phyloP scores from a whole-genome alignment of 805 yeast species.

The Blastobotrys chiropterorum region DNA sequence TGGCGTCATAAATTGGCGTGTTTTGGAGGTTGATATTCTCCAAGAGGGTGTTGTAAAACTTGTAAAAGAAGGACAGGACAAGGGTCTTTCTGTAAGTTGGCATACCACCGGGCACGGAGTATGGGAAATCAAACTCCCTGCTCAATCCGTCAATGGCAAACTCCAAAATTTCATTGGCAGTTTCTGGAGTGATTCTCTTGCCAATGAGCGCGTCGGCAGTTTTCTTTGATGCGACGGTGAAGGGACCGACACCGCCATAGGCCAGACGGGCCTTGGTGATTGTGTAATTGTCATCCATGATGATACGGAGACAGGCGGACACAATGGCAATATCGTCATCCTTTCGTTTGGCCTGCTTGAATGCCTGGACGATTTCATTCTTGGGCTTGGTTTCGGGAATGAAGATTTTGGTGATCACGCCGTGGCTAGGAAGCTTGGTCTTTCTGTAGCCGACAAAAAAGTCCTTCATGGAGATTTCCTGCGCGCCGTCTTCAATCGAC shows the following conservation, averaged over 20 bases:
- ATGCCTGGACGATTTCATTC: constrained; percentile 36
- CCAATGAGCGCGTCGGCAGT: constrained; percentile 27
- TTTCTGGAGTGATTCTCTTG: constrained; percentile 15
- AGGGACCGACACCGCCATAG: constrained; percentile 46
- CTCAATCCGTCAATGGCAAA: constrained; percentile 26
- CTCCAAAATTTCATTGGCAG: constrained; percentile 27
- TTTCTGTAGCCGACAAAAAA: constrained; percentile 41
- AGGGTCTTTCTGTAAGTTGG: constrained; percentile 41
- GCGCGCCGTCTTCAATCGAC: constrained; percentile 27
- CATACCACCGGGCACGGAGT: constrained; percentile 46
- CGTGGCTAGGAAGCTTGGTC: constrained; percentile 34
- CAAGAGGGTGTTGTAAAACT: constrained; percentile 35
- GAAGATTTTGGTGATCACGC: constrained; percentile 34
- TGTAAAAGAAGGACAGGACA: constrained; percentile 41
- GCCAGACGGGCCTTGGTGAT: constrained; percentile 32
- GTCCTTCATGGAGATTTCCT: constrained; percentile 33
- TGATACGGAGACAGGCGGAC: constrained; percentile 35
- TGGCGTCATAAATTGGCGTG: constrained; percentile 27
- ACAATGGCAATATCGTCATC: constrained; percentile 48
- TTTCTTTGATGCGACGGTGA: constrained; percentile 37
- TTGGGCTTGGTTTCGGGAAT: constrained; percentile 35
- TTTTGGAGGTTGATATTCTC: constrained; percentile 8
- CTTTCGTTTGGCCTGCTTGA: constrained; percentile 43
- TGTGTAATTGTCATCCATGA: constrained; percentile 13
- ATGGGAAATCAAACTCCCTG: constrained; percentile 36